phyloP scores from a whole-genome alignment of 2,329 filamentous ascomycete genomes.

The Xylariaceae sp. region DNA sequence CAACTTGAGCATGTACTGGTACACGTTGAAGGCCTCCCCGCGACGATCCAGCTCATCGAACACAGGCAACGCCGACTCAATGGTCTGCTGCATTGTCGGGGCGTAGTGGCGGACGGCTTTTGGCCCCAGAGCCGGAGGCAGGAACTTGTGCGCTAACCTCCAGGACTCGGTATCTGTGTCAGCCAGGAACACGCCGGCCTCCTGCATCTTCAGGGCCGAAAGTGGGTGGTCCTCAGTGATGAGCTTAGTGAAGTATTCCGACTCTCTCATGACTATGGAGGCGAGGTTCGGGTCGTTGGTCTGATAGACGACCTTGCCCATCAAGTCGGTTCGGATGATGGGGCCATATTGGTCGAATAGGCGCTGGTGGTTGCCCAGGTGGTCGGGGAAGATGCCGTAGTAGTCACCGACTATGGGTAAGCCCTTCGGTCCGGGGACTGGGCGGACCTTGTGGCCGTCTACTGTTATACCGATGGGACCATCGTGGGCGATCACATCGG shows the following conservation, averaged over 20 bases:
- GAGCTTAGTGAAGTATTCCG: slow-evolving; percentile 48
- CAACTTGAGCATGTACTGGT: slow-evolving; percentile 46
- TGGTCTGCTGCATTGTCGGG: slow-evolving; percentile 51
- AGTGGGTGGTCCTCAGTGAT: slow-evolving; percentile 47
- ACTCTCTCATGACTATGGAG: slow-evolving; percentile 42
- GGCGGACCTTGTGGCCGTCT: slow-evolving; percentile 44
- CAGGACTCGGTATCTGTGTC: slow-evolving; percentile 49
- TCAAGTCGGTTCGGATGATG: slow-evolving; percentile 45
- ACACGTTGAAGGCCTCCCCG: slow-evolving; percentile 43
- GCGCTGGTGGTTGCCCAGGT: slow-evolving; percentile 51
- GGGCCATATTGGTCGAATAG: slow-evolving; percentile 49
- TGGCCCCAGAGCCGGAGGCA: slow-evolving; percentile 52
- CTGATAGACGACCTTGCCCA: slow-evolving; percentile 44
- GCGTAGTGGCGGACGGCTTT: slow-evolving; percentile 58
- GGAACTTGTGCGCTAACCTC: slow-evolving; percentile 53
- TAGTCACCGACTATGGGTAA: slow-evolving; percentile 48
- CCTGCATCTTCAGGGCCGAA: slow-evolving; percentile 36
- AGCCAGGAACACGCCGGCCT: slow-evolving; percentile 40
- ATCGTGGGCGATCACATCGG: slow-evolving; percentile 32
- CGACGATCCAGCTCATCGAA: slow-evolving; percentile 47
- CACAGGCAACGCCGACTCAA: slow-evolving; percentile 46
- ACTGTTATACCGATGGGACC: slow-evolving; percentile 39
- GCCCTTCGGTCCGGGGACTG: slow-evolving; percentile 44
- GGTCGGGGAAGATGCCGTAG: slow-evolving; percentile 52
- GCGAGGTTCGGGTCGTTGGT: slow-evolving; percentile 46